Conservation (phyloP, 2,329 filamentous ascomycete genomes). For the Zasmidium angulare region DNA sequence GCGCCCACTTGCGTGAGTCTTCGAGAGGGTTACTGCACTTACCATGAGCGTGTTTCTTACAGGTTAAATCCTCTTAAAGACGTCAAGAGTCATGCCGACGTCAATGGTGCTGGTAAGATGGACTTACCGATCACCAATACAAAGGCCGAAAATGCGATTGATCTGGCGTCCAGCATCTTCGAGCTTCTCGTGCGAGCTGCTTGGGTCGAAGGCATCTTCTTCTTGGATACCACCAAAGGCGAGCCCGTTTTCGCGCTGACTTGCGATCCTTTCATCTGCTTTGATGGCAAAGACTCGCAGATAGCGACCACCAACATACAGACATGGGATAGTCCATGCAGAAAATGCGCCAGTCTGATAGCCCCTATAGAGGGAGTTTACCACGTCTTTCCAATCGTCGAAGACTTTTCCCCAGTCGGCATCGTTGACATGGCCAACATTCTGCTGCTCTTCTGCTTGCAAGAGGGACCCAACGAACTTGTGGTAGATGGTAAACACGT, state of each 20-base stretch:
- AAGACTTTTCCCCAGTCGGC: slow-evolving; percentile 82
- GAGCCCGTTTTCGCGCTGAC: slow-evolving; percentile 42
- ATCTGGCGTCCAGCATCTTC: slow-evolving; percentile 89
- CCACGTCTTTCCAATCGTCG: slow-evolving; percentile 82
- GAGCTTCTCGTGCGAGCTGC: slow-evolving; percentile 77
- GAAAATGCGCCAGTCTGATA: slow-evolving; percentile 76
- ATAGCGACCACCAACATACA: slow-evolving; percentile 86
- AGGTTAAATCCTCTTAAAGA: neutral
- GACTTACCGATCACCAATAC: slow-evolving; percentile 79
- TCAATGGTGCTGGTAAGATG: neutral
- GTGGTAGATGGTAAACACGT: slow-evolving; percentile 83
- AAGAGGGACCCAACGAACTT: slow-evolving; percentile 74
- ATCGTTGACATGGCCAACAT: slow-evolving; percentile 41
- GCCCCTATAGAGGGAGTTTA: slow-evolving; percentile 73
- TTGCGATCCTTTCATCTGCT: slow-evolving; percentile 71
- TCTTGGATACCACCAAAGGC: slow-evolving; percentile 62
- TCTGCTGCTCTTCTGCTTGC: slow-evolving; percentile 58
- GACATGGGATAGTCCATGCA: slow-evolving; percentile 87
- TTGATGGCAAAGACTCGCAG: slow-evolving; percentile 85
- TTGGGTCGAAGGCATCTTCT: slow-evolving; percentile 78
- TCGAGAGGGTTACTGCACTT: slow-evolving; percentile 69
- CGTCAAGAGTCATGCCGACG: neutral
- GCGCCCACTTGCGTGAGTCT: slow-evolving; percentile 95
- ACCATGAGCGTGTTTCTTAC: slow-evolving; percentile 23
- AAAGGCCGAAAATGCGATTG: slow-evolving; percentile 88